phyloP scores from a whole-genome alignment of 192 early-diverging fungal genomes.

The Mortierella alpina region DNA sequence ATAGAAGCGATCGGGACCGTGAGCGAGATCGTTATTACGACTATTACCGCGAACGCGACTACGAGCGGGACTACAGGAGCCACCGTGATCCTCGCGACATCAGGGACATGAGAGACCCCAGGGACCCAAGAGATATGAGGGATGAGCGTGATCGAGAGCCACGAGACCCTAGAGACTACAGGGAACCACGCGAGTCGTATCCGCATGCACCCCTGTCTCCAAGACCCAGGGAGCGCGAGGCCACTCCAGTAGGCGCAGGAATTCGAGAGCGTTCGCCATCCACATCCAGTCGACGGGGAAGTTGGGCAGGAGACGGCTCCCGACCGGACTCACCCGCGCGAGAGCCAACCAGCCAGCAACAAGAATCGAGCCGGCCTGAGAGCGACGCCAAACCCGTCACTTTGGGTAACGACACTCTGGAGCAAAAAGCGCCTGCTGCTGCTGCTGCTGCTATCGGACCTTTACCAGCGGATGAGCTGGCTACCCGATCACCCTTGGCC shows the following conservation, averaged over 20 bases:
- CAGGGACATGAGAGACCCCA: slow-evolving; percentile 31
- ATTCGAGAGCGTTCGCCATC: slow-evolving; percentile 27
- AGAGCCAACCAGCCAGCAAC: background rate
- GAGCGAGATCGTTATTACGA: slow-evolving; percentile 45
- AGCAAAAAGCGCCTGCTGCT: slow-evolving; percentile 3
- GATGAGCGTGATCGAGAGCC: slow-evolving; percentile 31
- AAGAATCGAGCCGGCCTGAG: background rate
- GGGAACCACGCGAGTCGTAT: slow-evolving; percentile 27
- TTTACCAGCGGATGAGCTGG: slow-evolving; percentile 1
- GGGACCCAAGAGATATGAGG: slow-evolving; percentile 13
- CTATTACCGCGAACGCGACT: slow-evolving; percentile 44
- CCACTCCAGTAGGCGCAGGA: slow-evolving; percentile 9
- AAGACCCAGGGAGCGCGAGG: slow-evolving; percentile 23
- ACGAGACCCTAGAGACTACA: slow-evolving; percentile 21
- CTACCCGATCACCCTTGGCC: background rate
- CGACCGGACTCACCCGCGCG: slow-evolving; percentile 19
- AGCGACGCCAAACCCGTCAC: background rate
- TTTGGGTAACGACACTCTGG: background rate
- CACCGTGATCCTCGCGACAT: slow-evolving; percentile 37
- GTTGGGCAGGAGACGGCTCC: slow-evolving; percentile 25
- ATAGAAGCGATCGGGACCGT: slow-evolving; percentile 37
- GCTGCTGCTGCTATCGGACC: slow-evolving; percentile 5
- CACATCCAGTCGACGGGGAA: slow-evolving; percentile 6
- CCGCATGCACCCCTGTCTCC: slow-evolving; percentile 28
- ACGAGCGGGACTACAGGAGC: slow-evolving; percentile 34